phyloP scores from a whole-genome alignment of 192 early-diverging fungal species.

The Cetraspora pellucida region DNA sequence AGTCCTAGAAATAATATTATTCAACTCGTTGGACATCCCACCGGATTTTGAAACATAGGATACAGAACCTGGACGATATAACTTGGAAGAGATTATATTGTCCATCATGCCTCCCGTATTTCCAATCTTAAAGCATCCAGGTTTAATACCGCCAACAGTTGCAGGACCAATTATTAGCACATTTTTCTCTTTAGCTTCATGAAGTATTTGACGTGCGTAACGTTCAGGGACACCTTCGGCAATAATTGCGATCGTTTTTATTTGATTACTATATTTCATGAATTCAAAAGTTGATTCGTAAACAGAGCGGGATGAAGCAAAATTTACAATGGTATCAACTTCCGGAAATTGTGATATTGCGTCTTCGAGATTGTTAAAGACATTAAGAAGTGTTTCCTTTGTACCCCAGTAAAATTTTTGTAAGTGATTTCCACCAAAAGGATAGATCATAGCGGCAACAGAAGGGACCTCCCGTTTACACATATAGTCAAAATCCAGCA shows the following conservation, averaged over 20 bases:
- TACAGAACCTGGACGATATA: conserved; percentile 95
- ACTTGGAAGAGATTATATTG: conserved; percentile 96
- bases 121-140: conserved; percentile 99
- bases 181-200: conserved; percentile 73
- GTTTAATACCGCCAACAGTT: conserved; percentile 99
- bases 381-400: conserved; percentile 92
- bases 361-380: conserved; percentile 87
- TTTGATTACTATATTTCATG: conserved; percentile 73
- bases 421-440: conserved; percentile 97
- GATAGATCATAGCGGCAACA: conserved; percentile 98
- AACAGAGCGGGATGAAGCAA: conserved; percentile 96
- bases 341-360: conserved; percentile 86
- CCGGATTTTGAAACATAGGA: conserved; percentile 99
- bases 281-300: conserved; percentile 92
- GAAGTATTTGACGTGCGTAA: conserved; percentile 88
- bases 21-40: conserved; percentile 99
- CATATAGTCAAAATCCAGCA: conserved; percentile 99
- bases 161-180: conserved; percentile 96
- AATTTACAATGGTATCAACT: conserved; percentile 95
- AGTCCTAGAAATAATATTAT: conserved; percentile 97
- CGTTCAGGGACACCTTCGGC: conserved; percentile 99
- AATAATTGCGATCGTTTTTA: conserved; percentile 95
- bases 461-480: conserved; percentile 91
- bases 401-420: conserved; percentile 99
- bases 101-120: conserved; percentile 99